phyloP scores from a whole-genome alignment of 2,329 filamentous ascomycete genomes.

The Apiospora saccharicola region DNA sequence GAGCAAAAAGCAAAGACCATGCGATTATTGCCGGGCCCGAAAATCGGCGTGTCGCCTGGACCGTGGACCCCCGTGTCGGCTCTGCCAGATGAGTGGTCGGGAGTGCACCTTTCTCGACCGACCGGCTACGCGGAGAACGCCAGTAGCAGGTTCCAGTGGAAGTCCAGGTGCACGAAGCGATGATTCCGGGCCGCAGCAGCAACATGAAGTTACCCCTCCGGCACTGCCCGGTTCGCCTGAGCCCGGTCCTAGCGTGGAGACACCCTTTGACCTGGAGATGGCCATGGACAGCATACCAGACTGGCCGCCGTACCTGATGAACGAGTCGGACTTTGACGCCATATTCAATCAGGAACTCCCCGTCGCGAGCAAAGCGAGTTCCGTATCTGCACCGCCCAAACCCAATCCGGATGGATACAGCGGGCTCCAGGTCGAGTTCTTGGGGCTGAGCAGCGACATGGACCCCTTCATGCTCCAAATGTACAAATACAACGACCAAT shows the following conservation, averaged over 20 bases:
- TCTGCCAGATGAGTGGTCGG: background rate
- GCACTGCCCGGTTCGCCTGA: background rate
- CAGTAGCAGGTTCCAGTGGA: background rate
- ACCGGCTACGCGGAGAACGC: background rate
- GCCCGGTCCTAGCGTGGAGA: background rate
- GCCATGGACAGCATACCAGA: background rate
- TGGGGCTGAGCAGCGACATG: background rate
- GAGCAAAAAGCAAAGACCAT: conserved; percentile 7
- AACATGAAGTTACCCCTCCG: background rate
- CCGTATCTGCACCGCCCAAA: background rate
- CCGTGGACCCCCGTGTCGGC: background rate
- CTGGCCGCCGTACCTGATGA: background rate
- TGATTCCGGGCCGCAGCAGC: background rate
- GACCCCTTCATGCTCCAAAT: conserved; percentile 2
- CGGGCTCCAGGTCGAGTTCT: background rate
- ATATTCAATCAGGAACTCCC: background rate
- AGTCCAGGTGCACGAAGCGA: background rate
- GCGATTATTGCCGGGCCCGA: background rate
- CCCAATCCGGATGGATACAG: conserved; percentile 3
- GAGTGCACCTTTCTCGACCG: background rate
- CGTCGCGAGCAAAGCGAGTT: background rate
- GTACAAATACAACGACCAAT: background rate
- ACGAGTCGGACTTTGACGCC: background rate
- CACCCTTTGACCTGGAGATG: conserved; percentile 3
- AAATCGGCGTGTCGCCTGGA: background rate